Evolutionary conservation across 2,329 filamentous ascomycete species (phyloP).

Genomic region (Esteya vermicola): DNA sequence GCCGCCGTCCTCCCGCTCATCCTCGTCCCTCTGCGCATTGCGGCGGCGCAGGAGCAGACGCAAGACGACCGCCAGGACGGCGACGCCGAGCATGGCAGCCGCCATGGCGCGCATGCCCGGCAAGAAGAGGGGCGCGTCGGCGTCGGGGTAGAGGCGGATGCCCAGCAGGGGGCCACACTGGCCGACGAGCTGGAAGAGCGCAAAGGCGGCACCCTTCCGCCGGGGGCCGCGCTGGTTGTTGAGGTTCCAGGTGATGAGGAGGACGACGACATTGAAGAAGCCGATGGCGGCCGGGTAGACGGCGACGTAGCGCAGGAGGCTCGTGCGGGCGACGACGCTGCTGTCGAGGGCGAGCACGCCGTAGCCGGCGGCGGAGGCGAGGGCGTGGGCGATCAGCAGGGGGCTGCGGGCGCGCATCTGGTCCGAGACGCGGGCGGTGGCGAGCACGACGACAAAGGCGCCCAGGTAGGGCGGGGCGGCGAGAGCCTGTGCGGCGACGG

Average conservation of each 20-base stretch:
- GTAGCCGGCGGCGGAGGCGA: conserved; percentile 47
- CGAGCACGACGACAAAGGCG: conserved; percentile 57
- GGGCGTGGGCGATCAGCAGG: conserved; percentile 55
- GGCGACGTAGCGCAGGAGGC: conserved; percentile 51
- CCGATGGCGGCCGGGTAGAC: conserved; percentile 67
- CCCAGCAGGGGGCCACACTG: conserved; percentile 66
- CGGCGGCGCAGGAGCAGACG: conserved; percentile 35
- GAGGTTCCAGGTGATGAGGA: conserved; percentile 78
- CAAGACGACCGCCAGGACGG: conserved; percentile 36
- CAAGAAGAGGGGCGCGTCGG: conserved; percentile 46
- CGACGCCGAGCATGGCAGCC: conserved; percentile 47
- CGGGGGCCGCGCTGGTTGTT: conserved; percentile 65
- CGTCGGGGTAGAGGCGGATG: conserved; percentile 47
- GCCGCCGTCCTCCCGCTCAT: no score
- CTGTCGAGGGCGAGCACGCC: conserved; percentile 45
- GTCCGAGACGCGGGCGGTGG: conserved; percentile 62
- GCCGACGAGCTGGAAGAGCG: conserved; percentile 66
- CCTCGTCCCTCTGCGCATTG: conserved; percentile 31
- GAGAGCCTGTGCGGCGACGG: conserved; percentile 58
- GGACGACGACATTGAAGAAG: conserved; percentile 72
- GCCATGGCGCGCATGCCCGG: conserved; percentile 50
- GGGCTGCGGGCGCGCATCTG: conserved; percentile 43
- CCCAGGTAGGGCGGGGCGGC: conserved; percentile 69
- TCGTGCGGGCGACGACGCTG: conserved; percentile 16
- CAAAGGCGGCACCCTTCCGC: conserved; percentile 55